Evolutionary conservation across 305 asterid species (phyloP).

Genomic region (Fraxinus sp.): DNA sequence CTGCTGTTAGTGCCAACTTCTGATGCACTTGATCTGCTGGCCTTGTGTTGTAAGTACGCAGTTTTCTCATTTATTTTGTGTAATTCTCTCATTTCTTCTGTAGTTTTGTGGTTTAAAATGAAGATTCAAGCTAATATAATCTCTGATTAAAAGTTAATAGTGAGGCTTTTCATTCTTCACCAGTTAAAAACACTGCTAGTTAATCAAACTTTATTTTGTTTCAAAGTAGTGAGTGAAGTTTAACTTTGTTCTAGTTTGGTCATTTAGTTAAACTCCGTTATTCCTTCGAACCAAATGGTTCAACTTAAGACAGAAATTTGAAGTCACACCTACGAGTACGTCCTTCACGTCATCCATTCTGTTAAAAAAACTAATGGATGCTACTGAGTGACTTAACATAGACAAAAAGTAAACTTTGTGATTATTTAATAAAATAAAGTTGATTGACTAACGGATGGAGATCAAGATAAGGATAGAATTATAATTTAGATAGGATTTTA

Average conservation of each 20-base stretch:
- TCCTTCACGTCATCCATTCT: background rate
- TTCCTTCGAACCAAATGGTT: background rate
- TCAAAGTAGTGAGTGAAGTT: background rate
- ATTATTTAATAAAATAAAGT: background rate
- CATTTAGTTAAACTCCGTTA: background rate
- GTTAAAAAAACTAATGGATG: background rate
- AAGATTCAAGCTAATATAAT: background rate
- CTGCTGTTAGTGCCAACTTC: constrained; percentile 21
- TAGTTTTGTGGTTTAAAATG: background rate
- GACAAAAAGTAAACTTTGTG: background rate
- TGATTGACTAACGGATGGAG: background rate
- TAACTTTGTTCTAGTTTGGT: background rate
- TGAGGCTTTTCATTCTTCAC: background rate
- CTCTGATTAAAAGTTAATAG: background rate
- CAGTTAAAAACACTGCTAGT: background rate
- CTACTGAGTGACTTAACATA: background rate
- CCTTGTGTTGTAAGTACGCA: background rate
- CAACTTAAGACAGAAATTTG: background rate
- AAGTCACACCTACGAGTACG: background rate
- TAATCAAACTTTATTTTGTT: background rate
- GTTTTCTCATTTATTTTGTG: background rate
- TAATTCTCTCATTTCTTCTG: background rate
- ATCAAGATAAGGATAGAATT: too few relatives aligned
- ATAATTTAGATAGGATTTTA: too few relatives aligned
- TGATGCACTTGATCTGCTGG: constrained; percentile 20